Conservation (phyloP, 2,329 filamentous ascomycete genomes). For the Alternaria ventricosa region DNA sequence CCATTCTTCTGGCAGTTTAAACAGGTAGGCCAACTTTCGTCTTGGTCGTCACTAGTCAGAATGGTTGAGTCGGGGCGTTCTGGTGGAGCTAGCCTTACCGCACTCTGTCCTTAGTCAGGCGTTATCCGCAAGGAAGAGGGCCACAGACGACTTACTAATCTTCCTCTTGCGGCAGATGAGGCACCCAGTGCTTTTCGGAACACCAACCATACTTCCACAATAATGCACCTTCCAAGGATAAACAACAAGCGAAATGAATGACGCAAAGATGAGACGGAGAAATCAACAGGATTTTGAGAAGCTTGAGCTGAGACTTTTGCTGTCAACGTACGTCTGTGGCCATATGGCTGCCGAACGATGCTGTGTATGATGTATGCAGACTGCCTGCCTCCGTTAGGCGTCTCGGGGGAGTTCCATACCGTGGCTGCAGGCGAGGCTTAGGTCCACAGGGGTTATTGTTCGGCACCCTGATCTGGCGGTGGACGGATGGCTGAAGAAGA, state of each 20-base stretch:
- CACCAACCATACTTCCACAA: constrained; percentile 36
- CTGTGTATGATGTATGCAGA: constrained; percentile 16
- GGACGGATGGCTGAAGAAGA: constrained; percentile 9
- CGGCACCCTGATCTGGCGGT: constrained; percentile 17
- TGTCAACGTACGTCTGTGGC: constrained; percentile 5
- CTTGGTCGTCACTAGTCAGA: constrained; percentile 28
- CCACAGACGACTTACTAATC: constrained; percentile 34
- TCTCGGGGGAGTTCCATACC: constrained; percentile 12
- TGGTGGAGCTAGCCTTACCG: constrained; percentile 17
- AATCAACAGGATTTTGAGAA: not conserved
- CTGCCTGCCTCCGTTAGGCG: constrained; percentile 9
- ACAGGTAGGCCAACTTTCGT: constrained; percentile 45
- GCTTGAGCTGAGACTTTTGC: not conserved
- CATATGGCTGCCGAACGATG: constrained; percentile 10
- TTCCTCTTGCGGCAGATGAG: constrained; percentile 42
- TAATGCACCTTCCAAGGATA: not conserved
- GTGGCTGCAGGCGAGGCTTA: constrained; percentile 18
- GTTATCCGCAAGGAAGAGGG: not conserved
- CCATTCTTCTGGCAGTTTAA: constrained; percentile 44
- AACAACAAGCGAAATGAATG: not conserved
- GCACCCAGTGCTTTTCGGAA: constrained; percentile 45
- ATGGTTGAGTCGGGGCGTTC: not conserved
- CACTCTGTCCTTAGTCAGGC: constrained; percentile 26
- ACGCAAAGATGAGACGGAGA: not conserved
- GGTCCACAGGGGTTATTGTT: constrained; percentile 12